Conservation (phyloP, 208 protist genomes). For the Strigomonas oncopelti region DNA sequence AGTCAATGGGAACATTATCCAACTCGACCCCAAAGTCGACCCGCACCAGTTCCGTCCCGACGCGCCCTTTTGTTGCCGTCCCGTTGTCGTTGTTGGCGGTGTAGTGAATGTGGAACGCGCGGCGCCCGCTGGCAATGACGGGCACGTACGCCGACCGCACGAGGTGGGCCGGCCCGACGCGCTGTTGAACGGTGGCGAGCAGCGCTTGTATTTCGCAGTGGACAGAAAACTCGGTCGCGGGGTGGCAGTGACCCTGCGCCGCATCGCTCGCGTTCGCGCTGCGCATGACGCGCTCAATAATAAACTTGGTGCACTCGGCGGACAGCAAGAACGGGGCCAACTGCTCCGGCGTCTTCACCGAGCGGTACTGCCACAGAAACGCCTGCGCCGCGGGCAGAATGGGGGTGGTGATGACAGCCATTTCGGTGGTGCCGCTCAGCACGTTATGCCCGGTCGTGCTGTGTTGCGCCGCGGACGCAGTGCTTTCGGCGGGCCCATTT, state of each 20-base stretch:
- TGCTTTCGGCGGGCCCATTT: too few species aligned
- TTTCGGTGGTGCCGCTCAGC: neutral
- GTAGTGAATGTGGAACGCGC: constrained; percentile 52
- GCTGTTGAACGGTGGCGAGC: constrained; percentile 17
- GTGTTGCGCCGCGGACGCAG: too few species aligned
- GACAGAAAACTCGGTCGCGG: constrained; percentile 13
- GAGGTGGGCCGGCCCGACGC: constrained; percentile 11
- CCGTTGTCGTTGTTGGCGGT: constrained; percentile 28
- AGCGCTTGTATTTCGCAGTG: constrained; percentile 26
- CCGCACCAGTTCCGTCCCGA: constrained; percentile 25
- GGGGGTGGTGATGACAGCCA: neutral
- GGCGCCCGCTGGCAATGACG: constrained; percentile 42
- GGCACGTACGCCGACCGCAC: constrained; percentile 45
- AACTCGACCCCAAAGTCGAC: constrained; percentile 53
- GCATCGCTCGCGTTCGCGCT: neutral
- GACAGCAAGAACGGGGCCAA: constrained; percentile 37
- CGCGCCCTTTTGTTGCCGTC: neutral
- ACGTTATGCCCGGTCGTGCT: neutral
- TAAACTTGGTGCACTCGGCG: constrained; percentile 38
- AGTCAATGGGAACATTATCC: constrained; percentile 51
- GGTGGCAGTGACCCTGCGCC: neutral
- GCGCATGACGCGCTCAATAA: constrained; percentile 31
- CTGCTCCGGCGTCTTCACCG: constrained; percentile 30
- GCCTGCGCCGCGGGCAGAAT: neutral
- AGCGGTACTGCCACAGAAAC: constrained; percentile 18